Base-by-base conservation (phyloP, 2,329 filamentous ascomycete genomes). In the Fusarium albidum region DNA sequence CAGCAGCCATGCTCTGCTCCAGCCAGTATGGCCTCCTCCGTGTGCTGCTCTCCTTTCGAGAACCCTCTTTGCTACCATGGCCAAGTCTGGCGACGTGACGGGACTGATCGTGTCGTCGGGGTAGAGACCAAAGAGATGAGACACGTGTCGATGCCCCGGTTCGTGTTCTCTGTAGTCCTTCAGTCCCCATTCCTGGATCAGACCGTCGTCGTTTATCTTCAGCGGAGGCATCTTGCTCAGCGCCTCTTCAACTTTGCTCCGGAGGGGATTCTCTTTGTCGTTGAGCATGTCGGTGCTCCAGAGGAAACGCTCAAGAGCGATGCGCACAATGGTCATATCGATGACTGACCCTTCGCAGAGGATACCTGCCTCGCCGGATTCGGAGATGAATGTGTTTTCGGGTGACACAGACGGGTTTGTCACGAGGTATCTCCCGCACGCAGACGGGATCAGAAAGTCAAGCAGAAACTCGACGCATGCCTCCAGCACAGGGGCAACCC, bases 1-100 rank as follows among this genome's bases (percentile, higher is more conserved):
- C n/a, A 81, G 68, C 0, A 78, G 65, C 79, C 79, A 83, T 6
- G 78, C 78, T 13, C 77, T 71, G 5, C 77, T 79, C 80, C 80
- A 83, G 0, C 80, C 80, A 0, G 79, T 83, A 44, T 79, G 75
- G 0, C 78, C 80, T 5, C 77, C 75, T 3, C 72, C 72, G 12
- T 72, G 62, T 0, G 66, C 67, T 0, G 68, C 65, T 18, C 73
- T 53, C 7, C 68, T 56, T 0, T 67, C 59, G 1, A 76, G 61
- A 0, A 71, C 69, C 6, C 55, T 64, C 13, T 50, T 61, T 2
- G 72, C 69, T 6, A 73, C 72, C 1, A 57, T 52, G 2, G 60
- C 58, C 5, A 73, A 44, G 0, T 64, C 60, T 0, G 65, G 57
- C 0, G 57, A 42, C 0, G 55, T 54, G 10, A 63, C 55, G 1